Conservation (phyloP, 202 grass and related monocot species). For the Zoysia matrella region DNA sequence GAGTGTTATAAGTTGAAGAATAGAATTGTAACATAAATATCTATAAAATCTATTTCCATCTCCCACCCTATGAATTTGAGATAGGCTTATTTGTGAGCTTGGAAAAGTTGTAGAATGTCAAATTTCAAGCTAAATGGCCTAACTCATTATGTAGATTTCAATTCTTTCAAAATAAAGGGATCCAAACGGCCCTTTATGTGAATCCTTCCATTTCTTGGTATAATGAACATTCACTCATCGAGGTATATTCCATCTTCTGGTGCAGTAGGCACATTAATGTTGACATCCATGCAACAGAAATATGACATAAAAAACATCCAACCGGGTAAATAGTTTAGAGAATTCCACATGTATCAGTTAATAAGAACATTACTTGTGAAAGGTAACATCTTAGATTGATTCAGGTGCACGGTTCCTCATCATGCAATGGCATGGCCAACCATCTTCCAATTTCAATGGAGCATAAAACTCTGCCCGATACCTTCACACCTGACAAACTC, state of each 20-base stretch:
- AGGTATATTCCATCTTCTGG: constrained; percentile 88
- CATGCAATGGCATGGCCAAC: constrained; percentile 77
- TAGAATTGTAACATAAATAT: no score
- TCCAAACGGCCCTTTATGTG: constrained; percentile 32
- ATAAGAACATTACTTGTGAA: constrained; percentile 72
- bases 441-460: constrained; percentile 94
- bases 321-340: neutral
- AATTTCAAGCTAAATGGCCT: no score
- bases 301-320: constrained; percentile 13
- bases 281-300: constrained; percentile 78
- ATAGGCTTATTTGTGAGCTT: no score
- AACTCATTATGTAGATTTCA: no score
- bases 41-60: no score
- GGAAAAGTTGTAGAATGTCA: no score
- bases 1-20: no score
- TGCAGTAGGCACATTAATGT: constrained; percentile 89
- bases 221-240: constrained; percentile 91
- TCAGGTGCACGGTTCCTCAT: constrained; percentile 87
- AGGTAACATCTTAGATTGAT: constrained; percentile 72
- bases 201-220: constrained; percentile 83
- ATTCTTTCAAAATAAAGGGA: no score
- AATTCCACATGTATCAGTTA: neutral
- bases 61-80: no score
- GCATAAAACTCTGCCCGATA: constrained; percentile 95
- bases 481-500: constrained; percentile 95